A percentile compares a stretch with the other conserved stretches of the same genome.
These are phyloP conservation scores for Euphorbia pulcherrima DNA, from an alignment of 345 rosid genomes.

Conservation along the genomic window DNA sequence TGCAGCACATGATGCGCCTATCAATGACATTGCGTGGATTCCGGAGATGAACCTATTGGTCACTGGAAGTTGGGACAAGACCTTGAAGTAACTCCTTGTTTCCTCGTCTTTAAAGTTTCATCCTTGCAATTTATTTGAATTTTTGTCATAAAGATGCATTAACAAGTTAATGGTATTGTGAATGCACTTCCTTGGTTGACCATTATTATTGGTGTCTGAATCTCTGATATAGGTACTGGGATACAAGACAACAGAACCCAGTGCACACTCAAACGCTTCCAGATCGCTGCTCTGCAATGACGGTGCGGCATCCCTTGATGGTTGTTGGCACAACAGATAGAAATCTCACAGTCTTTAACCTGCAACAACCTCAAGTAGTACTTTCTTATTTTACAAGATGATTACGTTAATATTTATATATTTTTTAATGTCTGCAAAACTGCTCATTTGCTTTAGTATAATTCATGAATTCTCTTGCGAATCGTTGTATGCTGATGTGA, in stretches of 20 bases:
- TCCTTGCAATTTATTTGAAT: constrained; percentile 1
- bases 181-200: background rate
- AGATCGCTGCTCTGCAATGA: constrained; percentile 79
- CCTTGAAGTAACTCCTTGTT: constrained; percentile 52
- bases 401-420: background rate
- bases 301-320: constrained; percentile 88
- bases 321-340: constrained; percentile 97
- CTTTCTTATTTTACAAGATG: no score
- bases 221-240: constrained; percentile 96
- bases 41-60: constrained; percentile 84
- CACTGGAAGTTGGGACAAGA: constrained; percentile 94
- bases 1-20: constrained; percentile 91
- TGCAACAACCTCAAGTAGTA: constrained; percentile 87
- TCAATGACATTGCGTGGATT: constrained; percentile 84
- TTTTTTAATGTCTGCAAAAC: background rate
- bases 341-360: constrained; percentile 73
- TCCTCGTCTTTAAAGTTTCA: background rate
- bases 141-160: background rate
- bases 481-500: background rate
- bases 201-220: background rate
- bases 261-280: constrained; percentile 94
- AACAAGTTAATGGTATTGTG: background rate
- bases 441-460: background rate
- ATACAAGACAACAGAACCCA: constrained; percentile 75
- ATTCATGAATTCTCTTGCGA: background rate